Conservation (phyloP, 2,329 filamentous ascomycete species). For the Paraphaeosphaeria sporulosa region DNA sequence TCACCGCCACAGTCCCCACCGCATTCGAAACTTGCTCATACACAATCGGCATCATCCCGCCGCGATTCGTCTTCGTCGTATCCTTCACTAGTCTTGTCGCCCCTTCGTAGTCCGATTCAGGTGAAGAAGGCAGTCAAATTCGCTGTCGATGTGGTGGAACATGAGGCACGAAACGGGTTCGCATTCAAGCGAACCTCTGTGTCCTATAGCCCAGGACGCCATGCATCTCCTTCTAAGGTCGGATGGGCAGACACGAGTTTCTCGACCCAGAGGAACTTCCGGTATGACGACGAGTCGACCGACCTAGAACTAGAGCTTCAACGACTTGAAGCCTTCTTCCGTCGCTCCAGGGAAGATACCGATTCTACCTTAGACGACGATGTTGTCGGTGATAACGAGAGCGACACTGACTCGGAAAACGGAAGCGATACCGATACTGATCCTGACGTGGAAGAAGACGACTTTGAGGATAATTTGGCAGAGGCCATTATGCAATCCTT, state of each 20-base stretch:
- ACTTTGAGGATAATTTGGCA: background rate
- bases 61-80: background rate
- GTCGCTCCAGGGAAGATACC: background rate
- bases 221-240: constrained; percentile 1
- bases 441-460: background rate
- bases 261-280: background rate
- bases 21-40: background rate
- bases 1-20: background rate
- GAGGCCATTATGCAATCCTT: background rate
- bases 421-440: background rate
- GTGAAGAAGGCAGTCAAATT: background rate
- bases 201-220: background rate
- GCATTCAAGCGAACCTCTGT: background rate
- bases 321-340: background rate
- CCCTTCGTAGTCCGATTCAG: background rate
- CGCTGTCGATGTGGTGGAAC: background rate
- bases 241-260: constrained; percentile 8
- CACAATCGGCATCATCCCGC: background rate
- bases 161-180: background rate
- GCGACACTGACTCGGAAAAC: background rate
- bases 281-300: background rate
- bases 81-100: background rate
- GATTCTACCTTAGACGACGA: background rate
- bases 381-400: background rate
- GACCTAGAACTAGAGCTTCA: background rate